Evolutionary conservation across 2,329 filamentous ascomycete genomes (phyloP), one percentile per base, ranked within the genome.

Genomic region (Leptosphaerulina australis): DNA sequence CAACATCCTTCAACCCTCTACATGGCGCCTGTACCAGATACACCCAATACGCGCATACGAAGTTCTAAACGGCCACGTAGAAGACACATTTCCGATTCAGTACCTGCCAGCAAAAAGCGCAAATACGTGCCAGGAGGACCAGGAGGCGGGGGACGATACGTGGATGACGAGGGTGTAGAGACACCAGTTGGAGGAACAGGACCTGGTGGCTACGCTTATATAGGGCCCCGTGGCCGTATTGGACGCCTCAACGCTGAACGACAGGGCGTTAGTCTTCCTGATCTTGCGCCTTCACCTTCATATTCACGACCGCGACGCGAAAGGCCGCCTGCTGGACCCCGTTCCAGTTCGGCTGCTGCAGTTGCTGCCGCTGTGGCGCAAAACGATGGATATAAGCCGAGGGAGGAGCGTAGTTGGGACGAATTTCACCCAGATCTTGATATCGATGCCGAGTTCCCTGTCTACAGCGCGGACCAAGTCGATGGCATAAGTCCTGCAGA

Each of bases 381-480:
- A 69, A 92, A 86, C 64, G 94, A 97, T 77, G 92, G 93, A 40
- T 97, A 97, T 76, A 99, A 99, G 72, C 94, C 94, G 24, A 83
- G 94, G 67, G 94, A 99, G 75, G 94, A 99, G 77, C 86, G 93
- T 56, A 90, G 91, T 43, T 99, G 93, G 91, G 92, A 97, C 67
- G 94, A 99, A 71, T 97, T 97, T 59, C 94, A 99, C 73, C 91
- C 91, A 0, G 90, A 97, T 64, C 83, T 99, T 43, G 92, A 97
- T 75, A 91, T 97, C 38, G 91, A 96, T 48, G 82, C 82, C 10
- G 84, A 83, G 3, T 88, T 97, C 58, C 84, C 88, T 60, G 80
- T 96, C 2, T 92, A 92, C 68, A 85, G 83, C 38, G 86, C 91
- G 2, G 87, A 94, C 56, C 90, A 96, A 59, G 87, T 97, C 5